Percentiles rank a stretch among this genome's conserved stretches.
phyloP scores from a whole-genome alignment of 1,284 basidiomycete genomes.

The Marasmius sp. region DNA sequence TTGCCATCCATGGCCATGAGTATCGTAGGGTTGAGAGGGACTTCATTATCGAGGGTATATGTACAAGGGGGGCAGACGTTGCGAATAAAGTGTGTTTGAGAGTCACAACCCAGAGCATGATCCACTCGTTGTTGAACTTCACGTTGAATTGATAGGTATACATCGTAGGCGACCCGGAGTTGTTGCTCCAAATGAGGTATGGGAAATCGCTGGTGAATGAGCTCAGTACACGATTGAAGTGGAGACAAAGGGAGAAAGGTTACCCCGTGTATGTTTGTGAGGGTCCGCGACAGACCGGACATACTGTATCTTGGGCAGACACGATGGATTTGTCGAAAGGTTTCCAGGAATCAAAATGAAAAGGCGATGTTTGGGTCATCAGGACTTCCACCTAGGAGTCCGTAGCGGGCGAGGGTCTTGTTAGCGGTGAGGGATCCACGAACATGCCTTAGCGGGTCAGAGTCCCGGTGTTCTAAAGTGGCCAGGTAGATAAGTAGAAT shows the following conservation, averaged over 20 bases:
- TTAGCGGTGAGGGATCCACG: background rate
- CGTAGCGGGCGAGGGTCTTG: background rate
- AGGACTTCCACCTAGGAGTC: background rate
- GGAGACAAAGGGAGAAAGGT: background rate
- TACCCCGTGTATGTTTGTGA: background rate
- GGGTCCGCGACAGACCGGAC: background rate
- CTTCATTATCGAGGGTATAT: no score
- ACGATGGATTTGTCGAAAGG: background rate
- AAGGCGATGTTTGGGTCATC: background rate
- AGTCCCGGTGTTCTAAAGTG: background rate
- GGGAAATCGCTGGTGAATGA: background rate
- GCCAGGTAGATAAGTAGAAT: background rate
- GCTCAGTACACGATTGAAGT: background rate
- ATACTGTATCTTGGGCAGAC: background rate
- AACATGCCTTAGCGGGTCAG: background rate
- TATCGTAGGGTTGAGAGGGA: background rate
- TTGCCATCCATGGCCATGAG: no score
- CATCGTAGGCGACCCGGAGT: background rate
- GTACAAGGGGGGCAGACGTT: no score
- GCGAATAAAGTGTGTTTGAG: no score
- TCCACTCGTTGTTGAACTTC: no score
- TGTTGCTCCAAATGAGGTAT: background rate
- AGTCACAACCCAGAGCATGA: no score
- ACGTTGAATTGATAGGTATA: no score
- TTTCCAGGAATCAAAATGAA: background rate